Percentiles rank a stretch among this genome's conserved stretches.
Conservation (phyloP, 2,329 filamentous ascomycete genomes). For the Madurella mycetomatis region DNA sequence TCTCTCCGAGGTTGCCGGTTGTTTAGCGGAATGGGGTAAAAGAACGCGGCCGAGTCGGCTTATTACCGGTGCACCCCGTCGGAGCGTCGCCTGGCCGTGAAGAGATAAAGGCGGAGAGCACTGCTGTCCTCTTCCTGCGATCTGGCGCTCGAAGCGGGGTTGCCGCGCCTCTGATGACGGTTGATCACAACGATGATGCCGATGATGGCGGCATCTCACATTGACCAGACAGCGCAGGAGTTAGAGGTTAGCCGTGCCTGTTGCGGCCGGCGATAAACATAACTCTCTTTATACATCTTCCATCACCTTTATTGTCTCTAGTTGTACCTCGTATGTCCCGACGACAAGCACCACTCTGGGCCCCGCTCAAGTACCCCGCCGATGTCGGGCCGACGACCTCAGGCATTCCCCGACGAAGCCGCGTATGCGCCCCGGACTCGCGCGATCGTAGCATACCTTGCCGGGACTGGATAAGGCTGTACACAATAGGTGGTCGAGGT, state of each 20-base stretch:
- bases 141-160: too few species aligned
- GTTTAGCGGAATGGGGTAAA: background rate
- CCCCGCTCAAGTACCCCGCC: background rate
- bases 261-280: too few species aligned
- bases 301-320: too few species aligned
- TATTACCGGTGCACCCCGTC: background rate
- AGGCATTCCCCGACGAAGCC: background rate
- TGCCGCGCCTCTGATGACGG: too few species aligned
- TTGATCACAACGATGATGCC: too few species aligned
- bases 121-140: background rate
- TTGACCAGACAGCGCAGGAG: too few species aligned
- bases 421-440: background rate
- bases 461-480: background rate
- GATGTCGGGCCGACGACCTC: constrained; percentile 5
- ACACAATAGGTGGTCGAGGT: too few species aligned
- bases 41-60: background rate
- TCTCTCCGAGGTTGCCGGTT: background rate
- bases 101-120: background rate
- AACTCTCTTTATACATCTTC: too few species aligned
- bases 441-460: background rate
- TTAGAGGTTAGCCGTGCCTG: too few species aligned
- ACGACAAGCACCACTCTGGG: background rate
- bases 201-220: too few species aligned
- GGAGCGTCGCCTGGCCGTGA: background rate
- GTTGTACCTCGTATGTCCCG: too few species aligned